phyloP scores from a whole-genome alignment of 148 eudicot genomes.

The Fagopyrum tataricum region DNA sequence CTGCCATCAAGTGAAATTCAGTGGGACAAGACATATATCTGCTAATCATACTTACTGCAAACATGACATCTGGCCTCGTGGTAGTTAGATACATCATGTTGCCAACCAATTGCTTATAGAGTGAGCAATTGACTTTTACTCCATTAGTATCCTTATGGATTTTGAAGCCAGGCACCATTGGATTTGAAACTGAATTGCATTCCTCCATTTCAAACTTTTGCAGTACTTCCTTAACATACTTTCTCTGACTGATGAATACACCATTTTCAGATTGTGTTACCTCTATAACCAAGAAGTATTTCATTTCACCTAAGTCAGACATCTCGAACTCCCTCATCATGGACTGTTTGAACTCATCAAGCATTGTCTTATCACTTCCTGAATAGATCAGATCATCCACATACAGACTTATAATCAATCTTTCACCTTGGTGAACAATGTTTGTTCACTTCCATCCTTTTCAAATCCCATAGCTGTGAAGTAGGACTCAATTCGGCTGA shows the following conservation, averaged over 20 bases:
- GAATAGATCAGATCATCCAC: no score
- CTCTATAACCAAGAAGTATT: not conserved
- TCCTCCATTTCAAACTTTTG: not conserved
- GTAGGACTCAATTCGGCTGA: not conserved
- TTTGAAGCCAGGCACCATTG: not conserved
- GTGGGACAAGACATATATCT: not conserved
- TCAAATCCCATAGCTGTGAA: not conserved
- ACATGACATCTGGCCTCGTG: not conserved
- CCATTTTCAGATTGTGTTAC: not conserved
- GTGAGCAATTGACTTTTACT: not conserved
- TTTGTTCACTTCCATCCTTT: not conserved
- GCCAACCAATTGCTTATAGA: not conserved
- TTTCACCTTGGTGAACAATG: slow-evolving; percentile 7
- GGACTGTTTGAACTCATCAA: no score
- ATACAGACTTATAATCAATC: not conserved
- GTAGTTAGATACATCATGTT: not conserved
- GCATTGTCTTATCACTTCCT: no score
- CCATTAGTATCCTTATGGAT: not conserved
- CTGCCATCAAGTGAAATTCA: not conserved
- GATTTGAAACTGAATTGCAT: not conserved
- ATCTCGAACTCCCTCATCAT: no score
- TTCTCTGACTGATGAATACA: no score
- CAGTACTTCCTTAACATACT: no score
- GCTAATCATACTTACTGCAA: not conserved
- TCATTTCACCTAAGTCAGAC: not conserved